phyloP scores from a whole-genome alignment of 2,329 filamentous ascomycete genomes.

The Cadophora gregata region DNA sequence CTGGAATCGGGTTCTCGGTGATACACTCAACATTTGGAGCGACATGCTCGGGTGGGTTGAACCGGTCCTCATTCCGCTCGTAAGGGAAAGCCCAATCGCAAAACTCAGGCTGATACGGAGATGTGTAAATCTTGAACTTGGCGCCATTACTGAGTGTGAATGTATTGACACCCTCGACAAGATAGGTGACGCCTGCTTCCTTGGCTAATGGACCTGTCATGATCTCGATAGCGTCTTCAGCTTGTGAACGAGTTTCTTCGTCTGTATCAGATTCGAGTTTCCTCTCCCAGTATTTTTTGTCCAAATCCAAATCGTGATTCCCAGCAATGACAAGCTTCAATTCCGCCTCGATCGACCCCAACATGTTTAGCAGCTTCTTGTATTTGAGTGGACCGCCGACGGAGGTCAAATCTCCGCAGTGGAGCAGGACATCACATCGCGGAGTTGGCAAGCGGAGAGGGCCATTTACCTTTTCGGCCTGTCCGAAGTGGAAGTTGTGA shows the following conservation, averaged over 20 bases:
- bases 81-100: slow-evolving; percentile 44
- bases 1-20: slow-evolving; percentile 33
- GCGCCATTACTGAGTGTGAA: slow-evolving; percentile 43
- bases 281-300: slow-evolving; percentile 42
- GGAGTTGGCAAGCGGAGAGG: slow-evolving; percentile 29
- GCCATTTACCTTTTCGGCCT: slow-evolving; percentile 20
- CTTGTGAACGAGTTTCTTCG: slow-evolving; percentile 29
- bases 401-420: slow-evolving; percentile 49
- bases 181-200: slow-evolving; percentile 41
- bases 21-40: slow-evolving; percentile 31
- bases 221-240: slow-evolving; percentile 31
- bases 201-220: slow-evolving; percentile 37
- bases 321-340: slow-evolving; percentile 68
- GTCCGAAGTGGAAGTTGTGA: slow-evolving; percentile 38
- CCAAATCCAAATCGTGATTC: slow-evolving; percentile 66
- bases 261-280: slow-evolving; percentile 24
- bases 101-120: slow-evolving; percentile 45
- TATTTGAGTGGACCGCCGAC: slow-evolving; percentile 43
- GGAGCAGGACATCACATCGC: slow-evolving; percentile 47
- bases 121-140: slow-evolving; percentile 43
- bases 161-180: slow-evolving; percentile 43
- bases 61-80: slow-evolving; percentile 39
- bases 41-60: slow-evolving; percentile 33
- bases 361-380: slow-evolving; percentile 38
- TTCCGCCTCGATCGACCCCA: slow-evolving; percentile 52